Base-by-base conservation (phyloP, 139 green algal species). In the Coccomyxa sp. region DNA sequence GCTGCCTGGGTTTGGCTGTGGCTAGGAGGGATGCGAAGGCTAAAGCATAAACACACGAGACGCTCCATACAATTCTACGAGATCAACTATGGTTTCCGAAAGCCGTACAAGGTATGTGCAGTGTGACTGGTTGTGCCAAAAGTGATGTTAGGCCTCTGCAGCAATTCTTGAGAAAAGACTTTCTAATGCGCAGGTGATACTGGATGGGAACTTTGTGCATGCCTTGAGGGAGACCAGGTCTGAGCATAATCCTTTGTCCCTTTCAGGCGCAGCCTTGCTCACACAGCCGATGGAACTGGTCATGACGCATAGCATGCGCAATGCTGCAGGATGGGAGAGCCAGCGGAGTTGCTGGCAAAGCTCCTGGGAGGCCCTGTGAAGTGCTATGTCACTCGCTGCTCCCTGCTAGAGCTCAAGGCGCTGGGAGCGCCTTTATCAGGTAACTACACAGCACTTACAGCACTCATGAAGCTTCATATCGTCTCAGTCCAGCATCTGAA, bases 21-120 rank as follows among this genome's bases (percentile, higher is more conserved):
- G n/a, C n/a, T n/a, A n/a, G n/a, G n/a, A n/a, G 35, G 2, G 73
- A 33, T 69, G 18, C 39, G 33, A n/a, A 14, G 8, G 12, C 34
- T 73, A 27, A 39, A 73, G n/a, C 68, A 73, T 27, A 73, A 73
- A 27, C 50, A 64, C 27, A 64, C 50, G 2, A 64, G 68, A 73
- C 31, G 68, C 31, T 12, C 68, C 24, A 31, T 73, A 1, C 68
- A 39, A 4, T 39, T 73, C 6, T 39, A 39, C 24, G 68, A 73
- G 29, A 36, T 73, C 24, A 73, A 73, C 29, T 73, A 73, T 37
- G 68, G 31, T 14, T 37, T 73, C 68, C n/a, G 68, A 31, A 73
- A 73, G 3, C 68, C 33, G 6, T 73, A 24, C n/a, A 36, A 73
- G n/a, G 68, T 39, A 6, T 18, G 24, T 73, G n/a, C n/a, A n/a